Conservation (phyloP, 2,329 filamentous ascomycete genomes). For the Alternaria burnsii region DNA sequence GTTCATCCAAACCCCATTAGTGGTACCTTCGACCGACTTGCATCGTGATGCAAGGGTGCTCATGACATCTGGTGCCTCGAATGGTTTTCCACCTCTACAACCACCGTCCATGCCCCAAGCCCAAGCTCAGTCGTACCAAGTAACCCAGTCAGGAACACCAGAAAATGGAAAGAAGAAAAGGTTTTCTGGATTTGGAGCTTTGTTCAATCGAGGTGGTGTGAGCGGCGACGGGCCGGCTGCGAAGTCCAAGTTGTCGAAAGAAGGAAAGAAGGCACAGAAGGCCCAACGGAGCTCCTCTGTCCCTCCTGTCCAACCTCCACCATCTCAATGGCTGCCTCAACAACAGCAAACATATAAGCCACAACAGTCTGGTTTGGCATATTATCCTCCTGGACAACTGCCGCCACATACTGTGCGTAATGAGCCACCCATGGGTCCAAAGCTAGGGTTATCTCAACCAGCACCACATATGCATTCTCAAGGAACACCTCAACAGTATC, state of each 20-base stretch:
- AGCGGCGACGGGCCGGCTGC: constrained; percentile 32
- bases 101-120: constrained; percentile 15
- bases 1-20: constrained; percentile 41
- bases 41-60: constrained; percentile 40
- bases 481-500: constrained; percentile 18
- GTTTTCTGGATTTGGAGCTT: constrained; percentile 55
- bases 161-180: constrained; percentile 54
- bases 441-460: constrained; percentile 18
- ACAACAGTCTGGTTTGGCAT: constrained; percentile 29
- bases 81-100: constrained; percentile 37
- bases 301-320: constrained; percentile 19
- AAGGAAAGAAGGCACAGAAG: constrained; percentile 48
- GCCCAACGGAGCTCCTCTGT: constrained; percentile 36
- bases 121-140: constrained; percentile 24
- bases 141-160: constrained; percentile 24
- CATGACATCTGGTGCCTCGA: constrained; percentile 27
- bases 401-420: constrained; percentile 26
- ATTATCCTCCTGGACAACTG: constrained; percentile 25
- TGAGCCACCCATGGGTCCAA: constrained; percentile 26
- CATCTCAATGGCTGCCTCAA: constrained; percentile 28
- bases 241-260: constrained; percentile 50
- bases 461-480: constrained; percentile 26
- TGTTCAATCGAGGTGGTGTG: constrained; percentile 54
- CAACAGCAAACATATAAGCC: constrained; percentile 26
- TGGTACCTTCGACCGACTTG: constrained; percentile 40